These are phyloP conservation scores for Diaporthe capsici DNA, from an alignment of 2,329 filamentous ascomycete species.

Conservation along the genomic window DNA sequence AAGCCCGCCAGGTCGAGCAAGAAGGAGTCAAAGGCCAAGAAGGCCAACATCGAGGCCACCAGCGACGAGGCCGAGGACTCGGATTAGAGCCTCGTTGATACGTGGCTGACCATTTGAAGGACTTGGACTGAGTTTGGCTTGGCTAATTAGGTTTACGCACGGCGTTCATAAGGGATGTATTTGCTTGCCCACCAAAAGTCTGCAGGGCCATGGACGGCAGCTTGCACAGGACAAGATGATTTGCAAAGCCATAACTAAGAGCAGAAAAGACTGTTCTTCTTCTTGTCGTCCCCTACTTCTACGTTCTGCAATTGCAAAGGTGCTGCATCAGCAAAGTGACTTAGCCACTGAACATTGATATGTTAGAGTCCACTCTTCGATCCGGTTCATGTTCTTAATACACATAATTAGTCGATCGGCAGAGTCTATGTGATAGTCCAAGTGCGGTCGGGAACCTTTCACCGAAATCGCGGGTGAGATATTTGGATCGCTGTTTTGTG, in stretches of 20 bases:
- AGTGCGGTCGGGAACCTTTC: neutral
- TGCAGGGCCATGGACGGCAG: neutral
- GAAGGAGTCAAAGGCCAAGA: slow-evolving; percentile 54
- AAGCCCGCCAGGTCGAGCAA: slow-evolving; percentile 45
- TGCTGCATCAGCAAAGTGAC: too few relatives aligned
- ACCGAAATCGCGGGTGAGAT: neutral
- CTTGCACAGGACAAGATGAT: neutral
- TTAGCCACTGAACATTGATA: too few relatives aligned
- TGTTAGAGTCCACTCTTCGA: too few relatives aligned
- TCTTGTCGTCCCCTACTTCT: too few relatives aligned
- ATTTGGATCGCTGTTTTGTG: neutral
- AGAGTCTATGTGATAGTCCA: too few relatives aligned
- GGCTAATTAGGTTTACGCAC: neutral
- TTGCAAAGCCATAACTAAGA: neutral
- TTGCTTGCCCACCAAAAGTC: neutral
- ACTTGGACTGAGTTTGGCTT: neutral
- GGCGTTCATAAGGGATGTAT: neutral
- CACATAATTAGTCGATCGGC: too few relatives aligned
- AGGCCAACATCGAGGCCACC: slow-evolving; percentile 74
- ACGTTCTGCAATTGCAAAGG: too few relatives aligned
- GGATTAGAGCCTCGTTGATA: neutral
- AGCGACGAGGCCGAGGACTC: slow-evolving; percentile 69
- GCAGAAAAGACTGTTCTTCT: neutral
- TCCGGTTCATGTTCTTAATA: too few relatives aligned
- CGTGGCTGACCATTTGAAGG: neutral